Conservation (phyloP, 768 basidiomycete genomes). For the Rhodosporidiobolus odoratus region DNA sequence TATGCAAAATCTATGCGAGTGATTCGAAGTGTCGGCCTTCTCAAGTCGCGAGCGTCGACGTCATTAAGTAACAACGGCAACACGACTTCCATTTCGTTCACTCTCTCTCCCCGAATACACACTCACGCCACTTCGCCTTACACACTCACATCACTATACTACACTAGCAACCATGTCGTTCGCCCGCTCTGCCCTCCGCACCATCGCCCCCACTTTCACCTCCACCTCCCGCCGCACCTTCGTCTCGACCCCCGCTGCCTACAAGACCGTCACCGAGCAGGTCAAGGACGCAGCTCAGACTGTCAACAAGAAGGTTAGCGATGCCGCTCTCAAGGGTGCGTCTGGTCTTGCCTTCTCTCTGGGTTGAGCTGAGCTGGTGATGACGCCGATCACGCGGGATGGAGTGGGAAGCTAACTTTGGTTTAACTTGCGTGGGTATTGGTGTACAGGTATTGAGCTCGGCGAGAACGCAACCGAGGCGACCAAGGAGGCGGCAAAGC, state of each 20-base stretch:
- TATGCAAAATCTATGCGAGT: no score
- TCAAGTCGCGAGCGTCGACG: no score
- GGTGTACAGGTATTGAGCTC: conserved; percentile 47
- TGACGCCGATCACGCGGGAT: not conserved
- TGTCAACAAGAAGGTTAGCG: conserved; percentile 39
- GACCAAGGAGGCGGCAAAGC: conserved; percentile 47
- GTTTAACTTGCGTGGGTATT: not conserved
- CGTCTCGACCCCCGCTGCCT: conserved; percentile 45
- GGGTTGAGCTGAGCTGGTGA: no score
- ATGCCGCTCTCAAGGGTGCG: conserved; percentile 15
- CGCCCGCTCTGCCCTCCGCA: conserved; percentile 16
- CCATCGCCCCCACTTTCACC: conserved; percentile 30
- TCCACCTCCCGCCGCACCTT: conserved; percentile 41
- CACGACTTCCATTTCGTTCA: not conserved
- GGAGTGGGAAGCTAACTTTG: not conserved
- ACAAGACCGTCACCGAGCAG: conserved; percentile 49
- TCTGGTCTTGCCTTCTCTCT: not conserved
- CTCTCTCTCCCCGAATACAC: not conserved
- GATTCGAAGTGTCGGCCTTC: not conserved
- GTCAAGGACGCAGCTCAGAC: conserved; percentile 49
- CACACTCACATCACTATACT: not conserved
- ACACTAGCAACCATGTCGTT: no score
- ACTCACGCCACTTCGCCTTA: not conserved
- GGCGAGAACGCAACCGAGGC: conserved; percentile 50
- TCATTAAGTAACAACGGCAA: no score